phyloP scores from a whole-genome alignment of 257 asterid genomes.

The Orobanche coerulescens region DNA sequence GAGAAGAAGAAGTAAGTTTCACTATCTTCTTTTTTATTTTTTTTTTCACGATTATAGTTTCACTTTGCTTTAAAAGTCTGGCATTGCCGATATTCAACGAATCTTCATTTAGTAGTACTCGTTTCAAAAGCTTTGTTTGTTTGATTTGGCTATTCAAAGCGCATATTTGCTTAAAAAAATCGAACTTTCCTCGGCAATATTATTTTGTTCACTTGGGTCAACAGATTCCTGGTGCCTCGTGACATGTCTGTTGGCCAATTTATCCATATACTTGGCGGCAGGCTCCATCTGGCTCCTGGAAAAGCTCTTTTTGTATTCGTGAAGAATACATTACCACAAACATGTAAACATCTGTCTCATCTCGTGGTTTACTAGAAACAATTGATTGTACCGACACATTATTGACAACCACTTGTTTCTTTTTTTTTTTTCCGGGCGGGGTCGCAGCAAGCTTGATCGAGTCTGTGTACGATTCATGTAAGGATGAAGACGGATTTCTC shows the following conservation, averaged over 20 bases:
- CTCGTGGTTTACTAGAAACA: slow-evolving; percentile 1
- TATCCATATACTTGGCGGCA: slow-evolving; percentile 66
- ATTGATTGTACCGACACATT: background rate
- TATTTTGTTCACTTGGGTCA: slow-evolving; percentile 1
- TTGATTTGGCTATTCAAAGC: background rate
- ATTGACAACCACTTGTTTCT: background rate
- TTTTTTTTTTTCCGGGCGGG: background rate
- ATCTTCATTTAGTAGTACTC: background rate
- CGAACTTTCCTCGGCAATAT: background rate
- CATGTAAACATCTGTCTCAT: slow-evolving; percentile 40
- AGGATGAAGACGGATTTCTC: slow-evolving; percentile 86
- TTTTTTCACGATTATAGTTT: background rate
- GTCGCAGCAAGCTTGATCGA: slow-evolving; percentile 75
- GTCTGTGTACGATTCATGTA: slow-evolving; percentile 52
- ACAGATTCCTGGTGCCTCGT: slow-evolving; percentile 89
- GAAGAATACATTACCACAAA: slow-evolving; percentile 81
- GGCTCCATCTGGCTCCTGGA: slow-evolving; percentile 87
- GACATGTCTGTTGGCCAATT: slow-evolving; percentile 96
- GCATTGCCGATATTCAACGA: background rate
- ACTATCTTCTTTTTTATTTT: slow-evolving; percentile 9
- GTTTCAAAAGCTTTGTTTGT: background rate
- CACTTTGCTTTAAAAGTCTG: background rate
- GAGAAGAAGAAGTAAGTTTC: slow-evolving; percentile 87
- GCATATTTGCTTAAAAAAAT: background rate
- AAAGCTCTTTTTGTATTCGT: slow-evolving; percentile 90